phyloP scores from a whole-genome alignment of 345 rosid species.

The Balakata baccata region DNA sequence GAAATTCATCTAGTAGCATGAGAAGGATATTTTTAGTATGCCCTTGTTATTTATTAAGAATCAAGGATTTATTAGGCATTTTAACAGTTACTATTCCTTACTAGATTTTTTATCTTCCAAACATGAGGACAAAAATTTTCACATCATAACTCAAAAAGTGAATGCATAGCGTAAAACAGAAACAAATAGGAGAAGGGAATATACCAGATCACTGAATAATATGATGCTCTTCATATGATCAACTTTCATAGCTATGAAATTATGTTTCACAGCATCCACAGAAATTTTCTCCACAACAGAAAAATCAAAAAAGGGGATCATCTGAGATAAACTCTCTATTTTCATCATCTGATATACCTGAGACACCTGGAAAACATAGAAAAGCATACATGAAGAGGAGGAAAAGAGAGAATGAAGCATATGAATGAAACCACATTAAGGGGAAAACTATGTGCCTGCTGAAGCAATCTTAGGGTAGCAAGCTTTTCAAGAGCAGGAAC shows the following conservation, averaged over 20 bases:
- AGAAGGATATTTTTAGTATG: no score
- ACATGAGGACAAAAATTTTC: not conserved
- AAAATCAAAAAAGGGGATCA: slow-evolving; percentile 87
- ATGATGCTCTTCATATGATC: slow-evolving; percentile 79
- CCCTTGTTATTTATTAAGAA: not conserved
- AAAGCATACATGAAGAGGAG: not conserved
- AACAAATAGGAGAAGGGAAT: slow-evolving; percentile 12
- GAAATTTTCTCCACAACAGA: slow-evolving; percentile 83
- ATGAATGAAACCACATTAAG: not conserved
- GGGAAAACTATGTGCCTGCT: slow-evolving; percentile 50
- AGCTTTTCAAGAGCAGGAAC: slow-evolving; percentile 84
- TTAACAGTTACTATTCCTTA: not conserved
- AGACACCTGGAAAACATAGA: slow-evolving; percentile 62
- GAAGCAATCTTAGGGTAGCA: slow-evolving; percentile 80
- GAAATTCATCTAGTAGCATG: no score
- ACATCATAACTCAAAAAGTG: not conserved
- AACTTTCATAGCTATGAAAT: slow-evolving; percentile 79
- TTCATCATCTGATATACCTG: slow-evolving; percentile 78
- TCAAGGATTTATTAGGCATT: not conserved
- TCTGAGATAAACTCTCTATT: slow-evolving; percentile 67
- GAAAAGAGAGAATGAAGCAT: not conserved
- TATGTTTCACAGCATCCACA: slow-evolving; percentile 85
- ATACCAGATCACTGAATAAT: slow-evolving; percentile 64
- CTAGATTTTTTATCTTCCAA: not conserved
- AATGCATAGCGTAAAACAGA: not conserved